phyloP scores from a whole-genome alignment of 1,284 basidiomycete genomes.

The Ceratobasidium sp. region DNA sequence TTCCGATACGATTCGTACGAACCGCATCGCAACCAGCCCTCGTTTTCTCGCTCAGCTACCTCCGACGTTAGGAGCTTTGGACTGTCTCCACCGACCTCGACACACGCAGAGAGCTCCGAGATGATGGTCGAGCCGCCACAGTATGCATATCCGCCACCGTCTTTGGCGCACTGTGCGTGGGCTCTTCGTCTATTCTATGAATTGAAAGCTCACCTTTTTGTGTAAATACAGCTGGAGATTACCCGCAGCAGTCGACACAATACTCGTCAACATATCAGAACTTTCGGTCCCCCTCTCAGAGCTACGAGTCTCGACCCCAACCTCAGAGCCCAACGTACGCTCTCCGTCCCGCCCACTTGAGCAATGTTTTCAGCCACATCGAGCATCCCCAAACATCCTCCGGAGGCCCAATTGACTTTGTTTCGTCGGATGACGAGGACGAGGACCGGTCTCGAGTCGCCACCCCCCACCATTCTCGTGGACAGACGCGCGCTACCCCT shows the following conservation, averaged over 20 bases:
- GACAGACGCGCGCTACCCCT: not conserved
- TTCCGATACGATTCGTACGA: not conserved
- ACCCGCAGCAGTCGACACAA: not conserved
- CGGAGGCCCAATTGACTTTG: not conserved
- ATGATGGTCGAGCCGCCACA: constrained; percentile 22
- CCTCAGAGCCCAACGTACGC: constrained; percentile 27
- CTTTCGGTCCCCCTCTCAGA: constrained; percentile 9
- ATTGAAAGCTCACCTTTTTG: constrained; percentile 5
- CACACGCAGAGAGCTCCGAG: not conserved
- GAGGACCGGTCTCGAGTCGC: not conserved
- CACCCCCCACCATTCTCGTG: not conserved
- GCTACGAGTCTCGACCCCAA: constrained; percentile 8
- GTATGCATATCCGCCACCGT: constrained; percentile 10
- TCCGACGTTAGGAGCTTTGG: not conserved
- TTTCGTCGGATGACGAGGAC: constrained; percentile 8
- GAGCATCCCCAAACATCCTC: constrained; percentile 12
- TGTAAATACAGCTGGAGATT: not conserved
- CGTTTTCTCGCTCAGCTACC: not conserved
- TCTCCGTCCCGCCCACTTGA: constrained; percentile 1
- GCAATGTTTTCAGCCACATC: constrained; percentile 33
- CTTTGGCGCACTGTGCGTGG: constrained; percentile 17
- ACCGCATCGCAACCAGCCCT: not conserved
- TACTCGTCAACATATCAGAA: not conserved
- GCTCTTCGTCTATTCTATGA: no score
- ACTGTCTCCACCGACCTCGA: not conserved